Conservation (phyloP, 805 yeast genomes). For the Candida tammaniensis region DNA sequence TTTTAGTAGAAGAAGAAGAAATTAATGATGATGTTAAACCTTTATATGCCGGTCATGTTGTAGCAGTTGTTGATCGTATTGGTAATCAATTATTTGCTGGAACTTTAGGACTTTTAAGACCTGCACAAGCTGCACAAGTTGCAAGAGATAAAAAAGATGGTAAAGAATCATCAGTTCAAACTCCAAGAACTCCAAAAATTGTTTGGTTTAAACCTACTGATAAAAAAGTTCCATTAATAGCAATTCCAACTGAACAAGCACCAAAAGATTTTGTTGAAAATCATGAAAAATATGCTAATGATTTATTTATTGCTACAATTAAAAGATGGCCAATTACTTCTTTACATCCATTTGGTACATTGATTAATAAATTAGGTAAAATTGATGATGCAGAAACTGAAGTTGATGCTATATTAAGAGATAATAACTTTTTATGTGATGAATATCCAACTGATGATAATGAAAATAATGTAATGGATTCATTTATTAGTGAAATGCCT, state of each 20-base stretch:
- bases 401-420: slow-evolving; percentile 85
- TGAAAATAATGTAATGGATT: slow-evolving; percentile 15
- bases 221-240: slow-evolving; percentile 95
- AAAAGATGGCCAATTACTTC: slow-evolving; percentile 99
- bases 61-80: slow-evolving; percentile 94
- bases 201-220: slow-evolving; percentile 99
- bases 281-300: slow-evolving; percentile 77
- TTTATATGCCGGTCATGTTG: slow-evolving; percentile 95
- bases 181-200: slow-evolving; percentile 74
- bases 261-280: slow-evolving; percentile 94
- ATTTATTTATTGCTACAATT: slow-evolving; percentile 88
- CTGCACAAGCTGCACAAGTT: slow-evolving; percentile 89
- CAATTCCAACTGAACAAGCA: slow-evolving; percentile 98
- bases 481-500: slow-evolving; percentile 35
- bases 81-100: slow-evolving; percentile 97
- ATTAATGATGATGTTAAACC: slow-evolving; percentile 91
- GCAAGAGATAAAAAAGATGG: slow-evolving; percentile 55
- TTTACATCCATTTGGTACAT: slow-evolving; percentile 94
- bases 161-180: slow-evolving; percentile 42
- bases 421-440: slow-evolving; percentile 76
- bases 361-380: slow-evolving; percentile 81
- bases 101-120: slow-evolving; percentile 88
- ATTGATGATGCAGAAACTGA: slow-evolving; percentile 76
- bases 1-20: slow-evolving; percentile 93
- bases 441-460: slow-evolving; percentile 54